Conservation (phyloP, 176 grass and related monocot species). For the Triticum timopheevii region DNA sequence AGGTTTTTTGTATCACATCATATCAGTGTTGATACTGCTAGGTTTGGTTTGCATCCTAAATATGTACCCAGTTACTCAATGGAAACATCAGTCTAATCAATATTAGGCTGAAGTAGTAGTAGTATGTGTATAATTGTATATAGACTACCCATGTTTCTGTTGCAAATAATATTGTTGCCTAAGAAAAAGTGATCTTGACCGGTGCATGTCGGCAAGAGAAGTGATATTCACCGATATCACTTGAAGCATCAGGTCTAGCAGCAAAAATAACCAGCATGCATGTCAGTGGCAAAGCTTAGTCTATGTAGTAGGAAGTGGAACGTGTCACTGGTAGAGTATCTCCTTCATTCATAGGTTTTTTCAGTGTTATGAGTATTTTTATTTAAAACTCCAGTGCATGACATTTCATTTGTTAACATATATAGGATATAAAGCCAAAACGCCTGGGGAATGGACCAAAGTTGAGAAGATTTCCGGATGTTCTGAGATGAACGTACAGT, state of each 20-base stretch:
- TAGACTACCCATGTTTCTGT: not conserved
- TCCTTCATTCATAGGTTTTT: not conserved
- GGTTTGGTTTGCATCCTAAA: not conserved
- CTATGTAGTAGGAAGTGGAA: not conserved
- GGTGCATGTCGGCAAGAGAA: too few species aligned
- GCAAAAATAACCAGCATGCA: too few species aligned
- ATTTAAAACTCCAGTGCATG: not conserved
- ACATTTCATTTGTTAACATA: constrained; percentile 28
- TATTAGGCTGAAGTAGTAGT: not conserved
- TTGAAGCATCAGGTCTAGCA: too few species aligned
- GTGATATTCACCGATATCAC: too few species aligned
- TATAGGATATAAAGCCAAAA: constrained; percentile 78
- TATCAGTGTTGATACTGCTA: not conserved
- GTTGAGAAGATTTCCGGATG: constrained; percentile 60
- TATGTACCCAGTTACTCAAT: constrained; percentile 4
- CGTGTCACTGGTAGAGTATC: not conserved
- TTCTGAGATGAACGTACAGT: constrained; percentile 62
- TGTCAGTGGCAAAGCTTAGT: not conserved
- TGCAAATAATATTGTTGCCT: too few species aligned
- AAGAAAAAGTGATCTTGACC: too few species aligned
- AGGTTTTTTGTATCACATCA: not conserved
- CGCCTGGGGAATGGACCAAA: constrained; percentile 44
- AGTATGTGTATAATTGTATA: not conserved
- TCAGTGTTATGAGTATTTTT: not conserved
- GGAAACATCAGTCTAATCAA: not conserved